Evolutionary conservation across 1,284 basidiomycete species (phyloP).

Genomic region (Rhodofomes roseus): DNA sequence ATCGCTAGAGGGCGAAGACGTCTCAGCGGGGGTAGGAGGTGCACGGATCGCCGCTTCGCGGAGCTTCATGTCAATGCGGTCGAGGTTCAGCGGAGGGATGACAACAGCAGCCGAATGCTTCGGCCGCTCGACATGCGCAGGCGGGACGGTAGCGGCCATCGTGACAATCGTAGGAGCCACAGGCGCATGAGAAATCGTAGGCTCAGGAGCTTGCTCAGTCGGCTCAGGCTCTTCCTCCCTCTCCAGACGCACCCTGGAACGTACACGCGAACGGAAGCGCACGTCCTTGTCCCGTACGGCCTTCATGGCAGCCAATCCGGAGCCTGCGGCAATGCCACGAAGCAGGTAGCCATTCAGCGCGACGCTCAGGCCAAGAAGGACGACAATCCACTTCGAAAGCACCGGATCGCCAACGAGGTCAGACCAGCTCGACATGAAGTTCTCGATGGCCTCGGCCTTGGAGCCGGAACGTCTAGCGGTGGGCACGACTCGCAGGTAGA

Average conservation of each 20-base stretch:
- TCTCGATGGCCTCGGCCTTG: slow-evolving; percentile 54
- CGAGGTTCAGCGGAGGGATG: slow-evolving; percentile 28
- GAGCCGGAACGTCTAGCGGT: slow-evolving; percentile 20
- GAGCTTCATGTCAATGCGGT: slow-evolving; percentile 33
- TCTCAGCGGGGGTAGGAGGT: slow-evolving; percentile 17
- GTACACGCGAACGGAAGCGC: slow-evolving; percentile 25
- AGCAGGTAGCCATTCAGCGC: slow-evolving; percentile 93
- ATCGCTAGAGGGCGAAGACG: slow-evolving; percentile 12
- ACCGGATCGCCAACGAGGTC: slow-evolving; percentile 94
- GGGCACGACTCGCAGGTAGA: slow-evolving; percentile 53
- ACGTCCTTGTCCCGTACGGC: slow-evolving; percentile 22
- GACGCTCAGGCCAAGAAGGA: slow-evolving; percentile 84
- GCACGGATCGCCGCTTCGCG: slow-evolving; percentile 25
- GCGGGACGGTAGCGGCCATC: slow-evolving; percentile 16
- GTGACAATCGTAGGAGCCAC: slow-evolving; percentile 12
- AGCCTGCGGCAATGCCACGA: slow-evolving; percentile 64
- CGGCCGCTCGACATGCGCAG: slow-evolving; percentile 16
- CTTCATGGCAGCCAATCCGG: slow-evolving; percentile 23
- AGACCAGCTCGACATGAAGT: slow-evolving; percentile 94
- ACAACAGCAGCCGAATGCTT: slow-evolving; percentile 19
- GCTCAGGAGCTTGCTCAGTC: slow-evolving; percentile 3
- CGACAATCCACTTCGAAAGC: slow-evolving; percentile 94
- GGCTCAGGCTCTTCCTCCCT: slow-evolving; percentile 27
- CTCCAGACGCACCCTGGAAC: slow-evolving; percentile 15
- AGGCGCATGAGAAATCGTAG: not conserved